Evolutionary conservation across 2,329 filamentous ascomycete genomes (phyloP).

Genomic region (Cladophialophora bantiana): DNA sequence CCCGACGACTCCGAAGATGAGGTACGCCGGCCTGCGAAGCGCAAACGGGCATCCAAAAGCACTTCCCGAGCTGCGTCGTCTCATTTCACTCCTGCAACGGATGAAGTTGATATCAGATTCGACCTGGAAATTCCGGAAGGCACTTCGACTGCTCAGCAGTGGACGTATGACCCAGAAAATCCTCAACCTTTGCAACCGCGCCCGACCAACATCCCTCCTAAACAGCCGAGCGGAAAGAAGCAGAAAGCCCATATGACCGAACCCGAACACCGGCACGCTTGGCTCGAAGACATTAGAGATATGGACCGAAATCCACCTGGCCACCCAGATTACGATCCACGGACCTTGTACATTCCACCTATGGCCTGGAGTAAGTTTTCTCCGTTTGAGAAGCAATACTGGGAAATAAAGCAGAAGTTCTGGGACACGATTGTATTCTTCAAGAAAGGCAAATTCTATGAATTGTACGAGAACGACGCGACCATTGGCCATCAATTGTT

Average conservation of each 20-base stretch:
- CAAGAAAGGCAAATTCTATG: conserved; percentile 99
- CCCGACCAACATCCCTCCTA: conserved; percentile 47
- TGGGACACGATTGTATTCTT: conserved; percentile 99
- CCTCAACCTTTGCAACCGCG: conserved; percentile 59
- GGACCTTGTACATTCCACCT: conserved; percentile 89
- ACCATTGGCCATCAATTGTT: conserved; percentile 96
- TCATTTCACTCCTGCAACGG: conserved; percentile 51
- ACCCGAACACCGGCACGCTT: conserved; percentile 84
- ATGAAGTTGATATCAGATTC: conserved; percentile 54
- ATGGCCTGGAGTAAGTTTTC: conserved; percentile 82
- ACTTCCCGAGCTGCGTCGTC: conserved; percentile 50
- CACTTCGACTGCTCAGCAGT: conserved; percentile 77
- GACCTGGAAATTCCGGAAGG: conserved; percentile 63
- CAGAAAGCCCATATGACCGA: conserved; percentile 80
- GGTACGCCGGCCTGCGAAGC: conserved; percentile 69
- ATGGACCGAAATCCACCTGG: conserved; percentile 79
- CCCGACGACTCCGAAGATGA: conserved; percentile 83
- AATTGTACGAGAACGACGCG: conserved; percentile 96
- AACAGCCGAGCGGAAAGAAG: conserved; percentile 50
- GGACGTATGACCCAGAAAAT: conserved; percentile 74
- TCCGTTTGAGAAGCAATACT: conserved; percentile 96
- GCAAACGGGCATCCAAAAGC: conserved; percentile 63
- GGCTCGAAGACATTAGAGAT: conserved; percentile 86
- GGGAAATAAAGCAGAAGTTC: conserved; percentile 98
- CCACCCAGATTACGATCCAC: conserved; percentile 88